These are phyloP conservation scores for Penicillium capsulatum DNA, from an alignment of 2,329 filamentous ascomycete genomes.

Conservation along the genomic window DNA sequence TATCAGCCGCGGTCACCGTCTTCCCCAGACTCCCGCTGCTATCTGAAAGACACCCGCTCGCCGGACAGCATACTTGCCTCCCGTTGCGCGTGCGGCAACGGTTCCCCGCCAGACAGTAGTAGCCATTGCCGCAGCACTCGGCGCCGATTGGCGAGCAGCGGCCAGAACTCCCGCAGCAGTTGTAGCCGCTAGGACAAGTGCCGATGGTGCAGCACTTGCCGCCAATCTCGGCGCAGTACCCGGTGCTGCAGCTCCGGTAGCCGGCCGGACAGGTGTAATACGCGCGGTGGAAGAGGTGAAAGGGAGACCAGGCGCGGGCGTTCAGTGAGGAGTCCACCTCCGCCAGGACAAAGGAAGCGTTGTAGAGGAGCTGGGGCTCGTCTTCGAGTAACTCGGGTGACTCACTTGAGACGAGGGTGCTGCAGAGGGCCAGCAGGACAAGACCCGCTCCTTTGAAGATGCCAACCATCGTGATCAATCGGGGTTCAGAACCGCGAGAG, in stretches of 20 bases:
- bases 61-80: slow-evolving; percentile 12
- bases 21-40: slow-evolving; percentile 3
- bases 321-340: neutral
- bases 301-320: slow-evolving; percentile 1
- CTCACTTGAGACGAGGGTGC: neutral
- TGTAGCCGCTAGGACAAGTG: slow-evolving; percentile 16
- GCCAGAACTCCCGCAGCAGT: slow-evolving; percentile 12
- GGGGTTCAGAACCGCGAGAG: no score
- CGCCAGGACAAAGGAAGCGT: slow-evolving; percentile 6
- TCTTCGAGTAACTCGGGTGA: slow-evolving; percentile 4
- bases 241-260: slow-evolving; percentile 13
- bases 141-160: slow-evolving; percentile 16
- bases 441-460: slow-evolving; percentile 1
- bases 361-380: slow-evolving; percentile 12
- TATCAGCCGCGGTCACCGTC: neutral
- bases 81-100: slow-evolving; percentile 12
- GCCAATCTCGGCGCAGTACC: slow-evolving; percentile 15
- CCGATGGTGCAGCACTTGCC: slow-evolving; percentile 13
- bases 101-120: slow-evolving; percentile 16
- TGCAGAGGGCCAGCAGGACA: slow-evolving; percentile 2
- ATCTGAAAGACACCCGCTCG: slow-evolving; percentile 12
- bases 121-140: slow-evolving; percentile 15
- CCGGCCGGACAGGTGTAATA: slow-evolving; percentile 8
- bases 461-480: slow-evolving; percentile 3
- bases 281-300: slow-evolving; percentile 23